Percentiles rank a stretch among this genome's conserved stretches.
These are phyloP conservation scores for Mucor racemosus DNA, from an alignment of 371 early-diverging fungal genomes.

Conservation along the genomic window DNA sequence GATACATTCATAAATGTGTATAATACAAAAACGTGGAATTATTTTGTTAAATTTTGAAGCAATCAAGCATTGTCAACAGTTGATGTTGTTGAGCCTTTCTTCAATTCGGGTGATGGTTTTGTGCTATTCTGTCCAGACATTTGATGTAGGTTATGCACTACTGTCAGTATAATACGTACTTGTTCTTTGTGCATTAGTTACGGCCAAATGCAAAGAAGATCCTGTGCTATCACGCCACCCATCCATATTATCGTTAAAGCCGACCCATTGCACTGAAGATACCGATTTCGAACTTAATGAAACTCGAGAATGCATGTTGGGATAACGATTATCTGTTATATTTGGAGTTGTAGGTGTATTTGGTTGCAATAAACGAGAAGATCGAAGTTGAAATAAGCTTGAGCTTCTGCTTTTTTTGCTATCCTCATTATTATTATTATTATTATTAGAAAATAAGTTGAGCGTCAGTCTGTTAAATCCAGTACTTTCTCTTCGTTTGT, in stretches of 20 bases:
- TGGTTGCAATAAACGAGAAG: slow-evolving; percentile 26
- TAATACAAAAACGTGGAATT: too few relatives aligned
- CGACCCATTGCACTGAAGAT: slow-evolving; percentile 45
- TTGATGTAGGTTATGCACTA: slow-evolving; percentile 16
- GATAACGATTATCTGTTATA: slow-evolving; percentile 1
- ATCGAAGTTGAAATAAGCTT: slow-evolving; percentile 22
- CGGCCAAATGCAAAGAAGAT: slow-evolving; percentile 32
- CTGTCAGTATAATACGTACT: slow-evolving; percentile 22
- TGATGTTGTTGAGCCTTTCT: background rate
- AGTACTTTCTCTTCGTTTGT: slow-evolving; percentile 17
- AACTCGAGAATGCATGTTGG: slow-evolving; percentile 11
- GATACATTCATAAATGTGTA: too few relatives aligned
- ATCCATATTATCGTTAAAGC: slow-evolving; percentile 47
- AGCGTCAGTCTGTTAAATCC: slow-evolving; percentile 31
- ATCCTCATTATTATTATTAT: background rate
- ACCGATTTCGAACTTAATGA: slow-evolving; percentile 40
- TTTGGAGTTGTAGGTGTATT: slow-evolving; percentile 12
- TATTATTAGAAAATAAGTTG: slow-evolving; percentile 21
- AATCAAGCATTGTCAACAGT: too few relatives aligned
- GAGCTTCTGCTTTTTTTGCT: slow-evolving; percentile 22
- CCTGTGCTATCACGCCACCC: slow-evolving; percentile 23
- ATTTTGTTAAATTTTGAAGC: too few relatives aligned
- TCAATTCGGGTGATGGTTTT: background rate
- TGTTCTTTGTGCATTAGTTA: slow-evolving; percentile 34
- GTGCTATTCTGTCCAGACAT: background rate